Percentiles rank a stretch among this genome's conserved stretches.
Evolutionary conservation across 2,329 filamentous ascomycete species (phyloP).

Genomic region (Chaetomium sp.): DNA sequence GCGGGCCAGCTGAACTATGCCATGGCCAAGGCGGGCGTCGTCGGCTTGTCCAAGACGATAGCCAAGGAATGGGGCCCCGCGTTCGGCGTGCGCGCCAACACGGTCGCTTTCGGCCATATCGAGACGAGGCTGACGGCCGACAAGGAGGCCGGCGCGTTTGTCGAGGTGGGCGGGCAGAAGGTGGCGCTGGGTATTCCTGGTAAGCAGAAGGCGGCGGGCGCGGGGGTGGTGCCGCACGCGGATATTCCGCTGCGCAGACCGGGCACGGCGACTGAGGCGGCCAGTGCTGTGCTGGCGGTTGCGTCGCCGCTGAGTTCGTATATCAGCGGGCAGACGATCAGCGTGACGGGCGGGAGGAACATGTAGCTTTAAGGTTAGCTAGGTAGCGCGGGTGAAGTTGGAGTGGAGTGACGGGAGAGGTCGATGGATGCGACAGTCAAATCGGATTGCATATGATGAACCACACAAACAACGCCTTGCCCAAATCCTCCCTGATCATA

Average conservation of each 20-base stretch:
- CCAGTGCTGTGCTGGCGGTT: conserved; percentile 73
- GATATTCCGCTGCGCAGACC: conserved; percentile 80
- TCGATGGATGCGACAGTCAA: background rate
- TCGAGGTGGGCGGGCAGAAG: conserved; percentile 74
- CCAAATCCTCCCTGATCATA: background rate
- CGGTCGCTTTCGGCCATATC: conserved; percentile 82
- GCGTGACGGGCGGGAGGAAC: conserved; percentile 75
- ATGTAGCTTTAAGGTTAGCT: conserved; percentile 45
- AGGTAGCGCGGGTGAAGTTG: background rate
- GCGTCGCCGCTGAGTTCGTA: conserved; percentile 83
- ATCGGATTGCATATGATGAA: conserved; percentile 12
- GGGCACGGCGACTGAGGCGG: conserved; percentile 78
- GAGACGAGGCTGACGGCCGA: conserved; percentile 77
- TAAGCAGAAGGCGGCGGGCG: conserved; percentile 51
- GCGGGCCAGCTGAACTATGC: conserved; percentile 91
- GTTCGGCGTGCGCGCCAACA: conserved; percentile 82
- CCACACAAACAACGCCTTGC: conserved; percentile 8
- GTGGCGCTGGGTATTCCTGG: conserved; percentile 73
- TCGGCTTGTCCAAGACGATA: conserved; percentile 83
- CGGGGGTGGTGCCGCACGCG: conserved; percentile 49
- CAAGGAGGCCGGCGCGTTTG: conserved; percentile 81
- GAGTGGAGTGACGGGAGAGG: background rate
- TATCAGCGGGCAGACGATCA: conserved; percentile 84
- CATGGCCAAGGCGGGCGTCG: conserved; percentile 80
- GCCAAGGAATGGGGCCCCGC: conserved; percentile 88